A percentile compares a stretch with the other conserved stretches of the same genome.
phyloP scores from a whole-genome alignment of 371 early-diverging fungal genomes.

The Coemansia linderi region DNA sequence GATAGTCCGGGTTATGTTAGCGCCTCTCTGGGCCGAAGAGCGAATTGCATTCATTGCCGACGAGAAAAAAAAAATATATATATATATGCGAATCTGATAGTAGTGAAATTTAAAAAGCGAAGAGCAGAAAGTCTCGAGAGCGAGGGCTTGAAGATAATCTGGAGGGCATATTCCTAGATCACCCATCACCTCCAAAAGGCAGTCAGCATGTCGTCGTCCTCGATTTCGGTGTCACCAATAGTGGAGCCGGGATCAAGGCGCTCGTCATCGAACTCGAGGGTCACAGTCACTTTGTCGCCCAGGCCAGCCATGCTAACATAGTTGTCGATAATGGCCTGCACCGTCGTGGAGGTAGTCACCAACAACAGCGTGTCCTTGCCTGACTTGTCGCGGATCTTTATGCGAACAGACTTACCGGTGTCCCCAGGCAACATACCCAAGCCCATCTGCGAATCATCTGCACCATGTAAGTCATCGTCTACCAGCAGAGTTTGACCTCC shows the following conservation, averaged over 20 bases:
- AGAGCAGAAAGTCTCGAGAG: neutral
- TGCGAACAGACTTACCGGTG: conserved; percentile 16
- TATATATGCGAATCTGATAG: neutral
- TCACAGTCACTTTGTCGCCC: neutral
- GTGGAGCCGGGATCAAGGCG: conserved; percentile 31
- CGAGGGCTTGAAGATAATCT: neutral
- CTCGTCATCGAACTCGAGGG: conserved; percentile 54
- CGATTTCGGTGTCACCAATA: conserved; percentile 52
- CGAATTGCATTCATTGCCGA: conserved; percentile 10
- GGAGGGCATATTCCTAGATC: neutral
- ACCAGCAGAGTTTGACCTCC: neutral
- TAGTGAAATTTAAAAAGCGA: neutral
- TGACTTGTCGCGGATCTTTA: conserved; percentile 35
- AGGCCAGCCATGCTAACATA: conserved; percentile 38
- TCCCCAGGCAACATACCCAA: neutral
- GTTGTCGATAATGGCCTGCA: conserved; percentile 38
- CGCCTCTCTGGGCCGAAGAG: neutral
- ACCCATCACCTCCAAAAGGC: conserved; percentile 21
- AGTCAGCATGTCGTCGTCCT: conserved; percentile 55
- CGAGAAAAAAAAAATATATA: neutral
- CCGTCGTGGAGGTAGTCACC: conserved; percentile 25
- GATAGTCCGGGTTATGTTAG: neutral
- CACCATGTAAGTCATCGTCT: neutral
- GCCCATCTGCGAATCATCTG: neutral
- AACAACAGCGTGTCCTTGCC: conserved; percentile 41